phyloP scores from a whole-genome alignment of 306 rosid genomes.

The Carpinus viminea region DNA sequence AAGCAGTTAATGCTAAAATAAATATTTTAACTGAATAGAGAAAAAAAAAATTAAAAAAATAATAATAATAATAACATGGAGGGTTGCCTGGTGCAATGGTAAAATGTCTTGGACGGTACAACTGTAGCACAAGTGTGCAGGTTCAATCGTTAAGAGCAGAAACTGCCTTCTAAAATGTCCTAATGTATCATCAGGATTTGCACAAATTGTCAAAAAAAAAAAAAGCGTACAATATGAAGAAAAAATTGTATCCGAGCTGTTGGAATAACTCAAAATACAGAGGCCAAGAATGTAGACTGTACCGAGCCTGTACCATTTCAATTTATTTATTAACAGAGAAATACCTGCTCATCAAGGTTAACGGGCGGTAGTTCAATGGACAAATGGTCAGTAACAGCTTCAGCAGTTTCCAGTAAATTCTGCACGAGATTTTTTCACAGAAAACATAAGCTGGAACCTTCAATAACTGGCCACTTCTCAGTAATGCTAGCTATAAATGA shows the following conservation, averaged over 20 bases:
- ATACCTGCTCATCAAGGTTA: slow-evolving; percentile 57
- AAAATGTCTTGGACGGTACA: too few relatives aligned
- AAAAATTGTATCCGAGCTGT: not conserved
- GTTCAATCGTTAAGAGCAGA: not conserved
- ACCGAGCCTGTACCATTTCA: not conserved
- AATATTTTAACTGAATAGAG: not conserved
- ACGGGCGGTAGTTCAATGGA: slow-evolving; percentile 49
- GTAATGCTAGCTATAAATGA: not conserved
- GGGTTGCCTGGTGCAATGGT: not conserved
- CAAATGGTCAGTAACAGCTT: slow-evolving; percentile 36
- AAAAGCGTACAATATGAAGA: not conserved
- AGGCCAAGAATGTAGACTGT: not conserved
- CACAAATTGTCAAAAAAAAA: not conserved
- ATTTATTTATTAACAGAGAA: slow-evolving; percentile 8
- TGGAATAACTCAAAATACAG: not conserved
- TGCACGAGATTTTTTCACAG: slow-evolving; percentile 34
- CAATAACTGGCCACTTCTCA: slow-evolving; percentile 12
- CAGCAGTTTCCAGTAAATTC: slow-evolving; percentile 46
- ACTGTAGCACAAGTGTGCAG: not conserved
- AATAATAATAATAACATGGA: too few relatives aligned
- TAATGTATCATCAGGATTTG: not conserved
- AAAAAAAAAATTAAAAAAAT: too few relatives aligned
- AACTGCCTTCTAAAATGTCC: too few relatives aligned
- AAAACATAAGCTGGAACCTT: not conserved
- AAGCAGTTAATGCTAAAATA: not conserved